Conservation (phyloP, 2,329 filamentous ascomycete species). For the Sarocladium kiliense region DNA sequence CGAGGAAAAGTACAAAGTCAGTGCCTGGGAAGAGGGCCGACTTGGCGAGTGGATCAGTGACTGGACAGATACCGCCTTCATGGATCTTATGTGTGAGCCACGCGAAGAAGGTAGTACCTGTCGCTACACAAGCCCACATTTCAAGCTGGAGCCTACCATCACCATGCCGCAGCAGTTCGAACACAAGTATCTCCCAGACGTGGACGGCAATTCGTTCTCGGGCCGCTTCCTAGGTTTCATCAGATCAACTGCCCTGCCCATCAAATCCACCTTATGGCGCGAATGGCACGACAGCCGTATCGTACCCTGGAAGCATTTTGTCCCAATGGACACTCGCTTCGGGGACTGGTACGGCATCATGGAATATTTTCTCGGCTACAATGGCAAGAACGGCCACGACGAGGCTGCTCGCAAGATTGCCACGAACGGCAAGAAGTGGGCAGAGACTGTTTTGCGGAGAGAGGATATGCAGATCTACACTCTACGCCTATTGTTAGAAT, state of each 20-base stretch:
- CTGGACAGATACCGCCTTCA: slow-evolving; percentile 48
- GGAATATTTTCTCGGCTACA: slow-evolving; percentile 67
- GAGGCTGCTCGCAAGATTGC: slow-evolving; percentile 59
- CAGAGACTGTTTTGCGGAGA: slow-evolving; percentile 59
- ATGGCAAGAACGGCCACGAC: slow-evolving; percentile 44
- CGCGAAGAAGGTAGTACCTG: slow-evolving; percentile 33
- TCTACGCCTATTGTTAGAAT: slow-evolving; percentile 59
- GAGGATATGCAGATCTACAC: slow-evolving; percentile 74
- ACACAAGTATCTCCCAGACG: slow-evolving; percentile 67
- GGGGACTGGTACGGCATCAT: slow-evolving; percentile 67
- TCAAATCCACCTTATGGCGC: slow-evolving; percentile 73
- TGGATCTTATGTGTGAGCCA: slow-evolving; percentile 47
- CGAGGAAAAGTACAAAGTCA: slow-evolving; percentile 38
- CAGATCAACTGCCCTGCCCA: slow-evolving; percentile 61
- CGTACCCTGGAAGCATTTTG: slow-evolving; percentile 74
- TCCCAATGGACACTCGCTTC: slow-evolving; percentile 72
- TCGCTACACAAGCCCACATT: slow-evolving; percentile 44
- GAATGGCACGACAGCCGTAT: slow-evolving; percentile 78
- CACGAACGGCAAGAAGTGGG: slow-evolving; percentile 60
- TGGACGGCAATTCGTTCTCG: slow-evolving; percentile 70
- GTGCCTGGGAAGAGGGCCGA: slow-evolving; percentile 36
- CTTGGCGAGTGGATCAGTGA: slow-evolving; percentile 44
- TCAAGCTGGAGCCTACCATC: slow-evolving; percentile 31
- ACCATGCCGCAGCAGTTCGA: slow-evolving; percentile 49
- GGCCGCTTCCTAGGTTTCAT: slow-evolving; percentile 67